Evolutionary conservation across 2,329 filamentous ascomycete species (phyloP).

Genomic region (Fusarium sp.): DNA sequence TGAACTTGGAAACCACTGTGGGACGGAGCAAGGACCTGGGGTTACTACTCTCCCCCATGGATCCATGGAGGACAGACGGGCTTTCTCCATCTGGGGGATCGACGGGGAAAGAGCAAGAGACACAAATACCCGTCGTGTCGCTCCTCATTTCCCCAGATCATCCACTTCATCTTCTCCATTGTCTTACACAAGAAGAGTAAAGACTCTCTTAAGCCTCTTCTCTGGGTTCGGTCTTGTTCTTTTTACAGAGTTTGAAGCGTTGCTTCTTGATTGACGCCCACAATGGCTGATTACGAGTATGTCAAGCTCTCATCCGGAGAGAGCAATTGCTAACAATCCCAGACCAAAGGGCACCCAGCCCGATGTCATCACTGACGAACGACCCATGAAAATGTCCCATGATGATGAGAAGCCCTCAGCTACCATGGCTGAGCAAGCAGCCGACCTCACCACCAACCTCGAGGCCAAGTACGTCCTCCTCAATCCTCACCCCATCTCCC

Average conservation of each 20-base stretch:
- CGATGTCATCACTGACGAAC: slow-evolving; percentile 5
- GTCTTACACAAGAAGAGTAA: slow-evolving; percentile 7
- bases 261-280: slow-evolving; percentile 25
- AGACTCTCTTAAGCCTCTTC: slow-evolving; percentile 12
- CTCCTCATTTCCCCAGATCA: slow-evolving; percentile 17
- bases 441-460: slow-evolving; percentile 55
- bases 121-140: slow-evolving; percentile 17
- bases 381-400: slow-evolving; percentile 14
- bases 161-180: slow-evolving; percentile 8
- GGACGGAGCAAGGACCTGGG: background rate
- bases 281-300: slow-evolving; percentile 42
- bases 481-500: background rate
- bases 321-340: background rate
- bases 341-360: slow-evolving; percentile 21
- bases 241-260: background rate
- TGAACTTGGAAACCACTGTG: background rate
- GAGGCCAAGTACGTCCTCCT: slow-evolving; percentile 54
- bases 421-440: slow-evolving; percentile 44
- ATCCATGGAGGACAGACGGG: background rate
- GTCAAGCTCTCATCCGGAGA: background rate
- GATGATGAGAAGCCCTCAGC: slow-evolving; percentile 47
- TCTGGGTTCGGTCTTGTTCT: background rate
- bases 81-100: slow-evolving; percentile 4
- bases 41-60: background rate
- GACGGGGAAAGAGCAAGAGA: background rate